Evolutionary conservation across 768 basidiomycete genomes (phyloP), one percentile per base, ranked within the genome.

Genomic region (Suillus fuscotomentosus): DNA sequence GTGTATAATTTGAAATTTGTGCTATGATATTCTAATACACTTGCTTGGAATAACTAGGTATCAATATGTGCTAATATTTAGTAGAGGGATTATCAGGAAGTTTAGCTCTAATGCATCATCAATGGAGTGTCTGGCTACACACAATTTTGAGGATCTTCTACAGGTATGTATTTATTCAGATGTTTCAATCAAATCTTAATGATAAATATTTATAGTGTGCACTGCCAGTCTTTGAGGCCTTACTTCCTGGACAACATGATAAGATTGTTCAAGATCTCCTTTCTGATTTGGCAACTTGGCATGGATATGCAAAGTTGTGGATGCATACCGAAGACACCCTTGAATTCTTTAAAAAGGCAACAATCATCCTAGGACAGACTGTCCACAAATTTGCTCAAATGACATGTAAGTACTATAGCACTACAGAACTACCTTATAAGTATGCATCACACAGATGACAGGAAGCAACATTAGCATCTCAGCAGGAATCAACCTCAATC

Each of bases 81-180:
- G 78, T 0, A 60, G 66, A 0, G 62, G 63, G 3, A 75, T 73
- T 0, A 79, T 80, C 15, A 68, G 72, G 0, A 64, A 60, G 27
- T 79, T 79, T 53, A 22, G 43, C 8, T 60, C 68, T 20, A 76
- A 80, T 70, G 74, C 68, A 1, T 72, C 76, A 4, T 74, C 70
- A 31, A 69, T 80, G 67, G 74, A 75, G 50, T 70, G 71, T 59
- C 60, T 79, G 3, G 77, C 77, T 31, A 78, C 76, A 1, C 67
- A 71, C 11, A 75, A 80, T 57, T 80, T 70, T 63, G 76, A 80
- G 57, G 79, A 80, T 60, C 67, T 78, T 14, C 62, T 79, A 0
- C 78, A 79, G 67, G 60, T 61, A 61, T 22, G 39, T 9, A 10
- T 11, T 47, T 0, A 9, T 38, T 60, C 5, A 3, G 4, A 47